A percentile compares a stretch with the other conserved stretches of the same genome.
phyloP scores from a whole-genome alignment of 176 grass and related monocot genomes.

The Phragmites australis region DNA sequence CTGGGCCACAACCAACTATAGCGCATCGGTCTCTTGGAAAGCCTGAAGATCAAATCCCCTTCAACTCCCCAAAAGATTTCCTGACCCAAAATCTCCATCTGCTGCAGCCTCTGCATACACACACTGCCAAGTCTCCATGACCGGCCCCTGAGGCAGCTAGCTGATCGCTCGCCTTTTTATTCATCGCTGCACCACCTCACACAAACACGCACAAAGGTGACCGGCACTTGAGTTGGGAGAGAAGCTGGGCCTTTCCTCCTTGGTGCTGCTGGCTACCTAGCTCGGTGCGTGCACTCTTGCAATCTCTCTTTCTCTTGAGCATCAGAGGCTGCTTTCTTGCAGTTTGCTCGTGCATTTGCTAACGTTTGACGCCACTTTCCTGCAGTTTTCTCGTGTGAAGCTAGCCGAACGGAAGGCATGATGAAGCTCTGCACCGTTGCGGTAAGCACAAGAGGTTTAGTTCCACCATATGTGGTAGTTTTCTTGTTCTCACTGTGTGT shows the following conservation, averaged over 20 bases:
- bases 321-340: neutral
- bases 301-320: neutral
- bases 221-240: slow-evolving; percentile 8
- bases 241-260: slow-evolving; percentile 12
- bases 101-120: slow-evolving; percentile 37
- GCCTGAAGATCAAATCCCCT: slow-evolving; percentile 29
- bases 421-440: neutral
- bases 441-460: slow-evolving; percentile 21
- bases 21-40: slow-evolving; percentile 33
- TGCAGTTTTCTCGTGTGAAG: slow-evolving; percentile 19
- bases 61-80: slow-evolving; percentile 47
- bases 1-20: slow-evolving; percentile 28
- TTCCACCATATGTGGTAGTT: neutral
- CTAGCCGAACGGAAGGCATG: neutral
- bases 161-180: slow-evolving; percentile 28
- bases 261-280: neutral
- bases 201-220: neutral
- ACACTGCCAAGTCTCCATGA: slow-evolving; percentile 23
- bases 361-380: neutral
- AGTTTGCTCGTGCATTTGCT: neutral
- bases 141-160: slow-evolving; percentile 25
- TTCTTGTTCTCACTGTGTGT: neutral
- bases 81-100: slow-evolving; percentile 59
- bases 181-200: neutral
- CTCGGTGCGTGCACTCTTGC: neutral